Conservation (phyloP, 306 rosid genomes). For the Begonia fuchsioides region DNA sequence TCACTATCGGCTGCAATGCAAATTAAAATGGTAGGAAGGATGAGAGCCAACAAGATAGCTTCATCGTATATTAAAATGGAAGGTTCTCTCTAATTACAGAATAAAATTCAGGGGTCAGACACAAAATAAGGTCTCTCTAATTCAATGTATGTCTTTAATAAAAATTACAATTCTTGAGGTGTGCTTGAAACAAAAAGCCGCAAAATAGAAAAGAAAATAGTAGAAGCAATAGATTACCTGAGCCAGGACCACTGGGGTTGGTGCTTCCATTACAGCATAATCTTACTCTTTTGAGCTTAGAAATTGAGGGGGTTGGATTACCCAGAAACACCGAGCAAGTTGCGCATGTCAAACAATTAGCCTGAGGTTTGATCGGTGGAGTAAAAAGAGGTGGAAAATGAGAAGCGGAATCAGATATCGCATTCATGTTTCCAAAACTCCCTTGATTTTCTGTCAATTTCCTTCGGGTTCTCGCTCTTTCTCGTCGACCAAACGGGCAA, state of each 20-base stretch:
- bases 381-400: conserved; percentile 11
- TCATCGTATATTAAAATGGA: neutral
- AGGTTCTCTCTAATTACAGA: too few relatives aligned
- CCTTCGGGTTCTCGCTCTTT: conserved; percentile 8
- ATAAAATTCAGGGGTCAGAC: too few relatives aligned
- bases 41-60: neutral
- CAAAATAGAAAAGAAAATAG: neutral
- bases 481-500: conserved; percentile 9
- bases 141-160: too few relatives aligned
- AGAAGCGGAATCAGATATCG: conserved; percentile 24
- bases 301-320: conserved; percentile 6
- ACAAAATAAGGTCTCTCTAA: too few relatives aligned
- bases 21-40: neutral
- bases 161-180: too few relatives aligned
- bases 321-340: conserved; percentile 11
- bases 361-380: conserved; percentile 15
- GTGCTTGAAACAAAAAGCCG: too few relatives aligned
- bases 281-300: conserved; percentile 16
- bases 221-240: conserved; percentile 28
- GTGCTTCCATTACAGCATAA: conserved; percentile 23
- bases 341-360: conserved; percentile 6
- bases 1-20: conserved; percentile 51
- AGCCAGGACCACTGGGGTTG: conserved; percentile 38
- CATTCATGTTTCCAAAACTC: conserved; percentile 27
- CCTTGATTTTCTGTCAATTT: conserved; percentile 6